Base-by-base conservation (phyloP, 768 basidiomycete genomes). In the Naematelia aurantialba region DNA sequence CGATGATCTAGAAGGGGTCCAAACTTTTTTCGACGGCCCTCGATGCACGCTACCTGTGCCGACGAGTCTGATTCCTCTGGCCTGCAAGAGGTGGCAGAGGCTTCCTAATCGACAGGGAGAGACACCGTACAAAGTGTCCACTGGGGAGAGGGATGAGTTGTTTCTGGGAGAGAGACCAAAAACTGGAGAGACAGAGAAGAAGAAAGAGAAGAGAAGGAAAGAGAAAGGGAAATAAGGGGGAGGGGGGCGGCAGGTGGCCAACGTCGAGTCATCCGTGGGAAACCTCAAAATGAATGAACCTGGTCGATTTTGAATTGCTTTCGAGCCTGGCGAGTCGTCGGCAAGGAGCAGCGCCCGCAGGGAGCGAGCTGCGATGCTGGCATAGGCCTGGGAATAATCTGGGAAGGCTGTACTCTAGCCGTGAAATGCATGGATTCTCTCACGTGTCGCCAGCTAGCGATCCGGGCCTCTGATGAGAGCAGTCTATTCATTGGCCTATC, bases 91-190 rank as follows among this genome's bases (percentile, higher is more conserved):
- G 34, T 39, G 17, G 8, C 17, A 17, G 34, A 39, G 34, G 34
- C 8, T 39, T 39, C n/a, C 17, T 52, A 26, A 26, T 17, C 50
- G 50, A 52, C 22, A 52, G 13, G 50, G 13, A 52, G 27, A 25
- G 50, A 30, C 46, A 44, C 55, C 46, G 30, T 42, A 22, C 27
- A 56, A n/a, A 44, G 8, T 56, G 55, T 39, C 55, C 19, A 4
- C 14, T 22, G 24, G 21, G 55, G 45, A 17, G 5, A 24, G 4
- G 19, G 45, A 22, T 12, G 42, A n/a, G 42, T 39, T 39, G 34
- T 39, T 39, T 39, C 34, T 39, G 24, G n/a, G 53, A 45, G 34
- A 55, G 30, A 55, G 42, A 52, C 13, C 17, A 24, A 39, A 39
- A 39, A 39, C 34, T 39, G 17, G 47, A 51, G 24, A 17, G 11